Evolutionary conservation across 371 early-diverging fungal species (phyloP).

Genomic region (Syncephalastrum contaminatum): DNA sequence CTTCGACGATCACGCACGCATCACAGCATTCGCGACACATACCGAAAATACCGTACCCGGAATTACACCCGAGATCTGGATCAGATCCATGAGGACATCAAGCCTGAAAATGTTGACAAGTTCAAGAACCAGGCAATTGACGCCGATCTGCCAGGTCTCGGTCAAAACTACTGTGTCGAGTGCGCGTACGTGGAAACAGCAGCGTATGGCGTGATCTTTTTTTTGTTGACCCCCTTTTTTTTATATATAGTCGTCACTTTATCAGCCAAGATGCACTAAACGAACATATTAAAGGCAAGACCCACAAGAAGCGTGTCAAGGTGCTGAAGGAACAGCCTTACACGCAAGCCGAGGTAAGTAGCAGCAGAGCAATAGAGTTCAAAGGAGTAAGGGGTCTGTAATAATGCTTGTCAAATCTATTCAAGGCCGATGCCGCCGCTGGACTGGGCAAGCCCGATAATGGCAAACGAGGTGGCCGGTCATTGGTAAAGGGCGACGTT

Average conservation of each 20-base stretch:
- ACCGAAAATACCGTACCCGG: constrained; percentile 62
- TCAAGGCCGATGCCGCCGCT: constrained; percentile 50
- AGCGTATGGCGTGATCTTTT: not conserved
- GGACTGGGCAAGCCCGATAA: constrained; percentile 45
- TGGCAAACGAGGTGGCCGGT: constrained; percentile 43
- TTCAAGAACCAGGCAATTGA: constrained; percentile 65
- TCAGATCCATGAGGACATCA: constrained; percentile 87
- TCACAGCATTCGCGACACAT: constrained; percentile 64
- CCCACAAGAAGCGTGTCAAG: constrained; percentile 67
- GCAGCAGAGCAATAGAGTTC: not conserved
- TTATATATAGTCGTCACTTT: constrained; percentile 44
- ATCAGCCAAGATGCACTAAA: constrained; percentile 32
- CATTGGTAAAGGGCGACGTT: constrained; percentile 28
- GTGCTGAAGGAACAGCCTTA: constrained; percentile 78
- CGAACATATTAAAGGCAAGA: constrained; percentile 47
- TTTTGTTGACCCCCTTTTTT: constrained; percentile 6
- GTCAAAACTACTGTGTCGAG: constrained; percentile 87
- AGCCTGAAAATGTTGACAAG: constrained; percentile 65
- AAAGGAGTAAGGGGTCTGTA: constrained; percentile 2
- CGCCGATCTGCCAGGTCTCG: constrained; percentile 87
- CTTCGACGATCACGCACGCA: constrained; percentile 73
- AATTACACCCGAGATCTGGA: constrained; percentile 84
- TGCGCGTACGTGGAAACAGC: constrained; percentile 61
- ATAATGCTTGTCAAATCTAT: not conserved
- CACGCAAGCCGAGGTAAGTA: constrained; percentile 82